Percentiles rank a stretch among this genome's conserved stretches.
phyloP scores from a whole-genome alignment of 257 asterid species.

The Rubia yunnanensis region DNA sequence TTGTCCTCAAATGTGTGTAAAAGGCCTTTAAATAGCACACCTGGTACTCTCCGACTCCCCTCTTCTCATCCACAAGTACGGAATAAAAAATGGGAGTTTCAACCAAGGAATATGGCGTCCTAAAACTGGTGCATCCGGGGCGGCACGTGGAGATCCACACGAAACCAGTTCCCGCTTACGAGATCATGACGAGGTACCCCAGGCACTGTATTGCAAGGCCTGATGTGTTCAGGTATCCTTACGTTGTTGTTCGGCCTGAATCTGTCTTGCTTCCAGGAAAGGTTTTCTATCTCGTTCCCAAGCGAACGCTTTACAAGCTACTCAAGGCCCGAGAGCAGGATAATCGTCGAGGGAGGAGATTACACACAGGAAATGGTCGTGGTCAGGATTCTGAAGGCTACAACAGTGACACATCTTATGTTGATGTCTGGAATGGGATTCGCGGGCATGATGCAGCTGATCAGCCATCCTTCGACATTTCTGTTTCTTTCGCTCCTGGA shows the following conservation, averaged over 20 bases:
- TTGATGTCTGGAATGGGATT: not conserved
- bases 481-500: not conserved
- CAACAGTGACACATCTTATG: not conserved
- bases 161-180: conserved; percentile 43
- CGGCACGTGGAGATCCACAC: conserved; percentile 29
- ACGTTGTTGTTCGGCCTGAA: conserved; percentile 57
- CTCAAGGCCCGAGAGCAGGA: conserved; percentile 13
- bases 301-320: conserved; percentile 20
- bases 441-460: not conserved
- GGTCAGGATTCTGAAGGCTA: not conserved
- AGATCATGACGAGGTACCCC: conserved; percentile 43
- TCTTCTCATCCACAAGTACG: not conserved
- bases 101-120: conserved; percentile 24
- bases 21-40: not conserved
- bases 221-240: conserved; percentile 53
- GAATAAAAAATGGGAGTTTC: conserved; percentile 24
- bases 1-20: conserved; percentile 4
- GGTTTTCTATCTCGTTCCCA: conserved; percentile 32
- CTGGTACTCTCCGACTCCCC: not conserved
- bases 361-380: not conserved
- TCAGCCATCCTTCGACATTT: conserved; percentile 6
- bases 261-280: conserved; percentile 31
- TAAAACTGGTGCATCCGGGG: conserved; percentile 50
- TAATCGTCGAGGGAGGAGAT: not conserved
- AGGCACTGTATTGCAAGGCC: conserved; percentile 58